Base-by-base conservation (phyloP, 1,284 basidiomycete species). In the Sporisorium graminicola region DNA sequence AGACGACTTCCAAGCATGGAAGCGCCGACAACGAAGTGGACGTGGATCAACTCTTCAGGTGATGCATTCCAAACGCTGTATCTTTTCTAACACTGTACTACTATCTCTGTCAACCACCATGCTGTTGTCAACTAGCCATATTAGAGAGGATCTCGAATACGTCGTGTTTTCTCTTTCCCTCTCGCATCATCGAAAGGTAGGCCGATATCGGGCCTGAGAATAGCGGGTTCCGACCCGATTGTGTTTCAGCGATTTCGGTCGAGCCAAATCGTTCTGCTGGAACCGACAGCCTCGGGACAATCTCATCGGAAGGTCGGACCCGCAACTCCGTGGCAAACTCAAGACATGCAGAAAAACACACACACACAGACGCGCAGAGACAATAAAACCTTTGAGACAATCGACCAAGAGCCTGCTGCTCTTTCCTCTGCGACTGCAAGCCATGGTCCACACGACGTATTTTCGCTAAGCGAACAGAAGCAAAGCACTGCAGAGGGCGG, bases 11-110 rank as follows among this genome's bases (percentile, higher is more conserved):
- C 42, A 49, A 47, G 31, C 52, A 42, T 27, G 53, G 26, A 33
- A 35, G 26, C 14, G 52, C 33, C 12, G 37, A 47, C 10, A 72
- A 65, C 4, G 59, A 65, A 52, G 40, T 72, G 8, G 69, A 66
- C 22, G 44, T 72, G 12, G 69, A 72, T 26, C 55, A 72, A 42
- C 69, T 72, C 10, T 72, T 72, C 35, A 43, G 57, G 18, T 63
- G 49, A 44, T 18, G 22, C 3, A 29, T 49, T 26, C n/a, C 13
- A n/a, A 18, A 22, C 29, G 31, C 50, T 27, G 51, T 40, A 18
- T 65, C 27, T 40, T 40, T 40, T 40, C 31, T 3, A 40, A 35
- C 35, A 31, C 55, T 65, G 49, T 54, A 53, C 54, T 42, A 53
- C 14, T 64, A 49, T 1, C 26, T 18, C 16, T 27, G 27, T 47